These are phyloP conservation scores for Phytophthora podocarpi DNA, from an alignment of 352 stramenopile genomes.

Conservation along the genomic window DNA sequence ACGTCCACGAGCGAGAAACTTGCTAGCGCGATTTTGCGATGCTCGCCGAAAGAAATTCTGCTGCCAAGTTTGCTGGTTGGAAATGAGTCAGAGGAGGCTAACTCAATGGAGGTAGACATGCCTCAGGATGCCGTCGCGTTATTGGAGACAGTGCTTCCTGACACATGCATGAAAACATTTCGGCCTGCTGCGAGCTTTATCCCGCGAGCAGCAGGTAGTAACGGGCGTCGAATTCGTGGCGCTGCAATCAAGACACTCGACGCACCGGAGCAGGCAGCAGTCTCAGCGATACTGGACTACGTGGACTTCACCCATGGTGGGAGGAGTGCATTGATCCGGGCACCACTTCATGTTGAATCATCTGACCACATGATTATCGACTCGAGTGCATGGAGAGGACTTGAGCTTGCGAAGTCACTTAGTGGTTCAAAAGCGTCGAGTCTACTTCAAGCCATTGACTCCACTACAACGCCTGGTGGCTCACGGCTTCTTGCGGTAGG, in stretches of 20 bases:
- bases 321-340: constrained; percentile 34
- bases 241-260: constrained; percentile 24
- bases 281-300: constrained; percentile 68
- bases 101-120: not conserved
- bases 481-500: constrained; percentile 66
- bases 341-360: constrained; percentile 62
- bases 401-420: constrained; percentile 72
- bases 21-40: constrained; percentile 59
- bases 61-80: constrained; percentile 36
- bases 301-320: constrained; percentile 66
- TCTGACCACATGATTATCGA: constrained; percentile 86
- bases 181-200: constrained; percentile 39
- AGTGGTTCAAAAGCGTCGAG: constrained; percentile 62
- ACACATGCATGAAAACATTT: constrained; percentile 69
- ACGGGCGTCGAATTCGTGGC: constrained; percentile 1
- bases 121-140: constrained; percentile 27
- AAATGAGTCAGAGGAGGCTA: not conserved
- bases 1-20: constrained; percentile 63
- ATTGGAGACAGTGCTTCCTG: constrained; percentile 49
- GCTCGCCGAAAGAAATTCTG: constrained; percentile 72
- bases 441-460: constrained; percentile 72
- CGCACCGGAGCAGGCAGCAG: constrained; percentile 39
- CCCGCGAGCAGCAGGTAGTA: not conserved
- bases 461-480: constrained; percentile 62
- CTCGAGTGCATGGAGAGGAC: constrained; percentile 67